Base-by-base conservation (phyloP, 805 yeast species). In the Lachancea dasiensis region DNA sequence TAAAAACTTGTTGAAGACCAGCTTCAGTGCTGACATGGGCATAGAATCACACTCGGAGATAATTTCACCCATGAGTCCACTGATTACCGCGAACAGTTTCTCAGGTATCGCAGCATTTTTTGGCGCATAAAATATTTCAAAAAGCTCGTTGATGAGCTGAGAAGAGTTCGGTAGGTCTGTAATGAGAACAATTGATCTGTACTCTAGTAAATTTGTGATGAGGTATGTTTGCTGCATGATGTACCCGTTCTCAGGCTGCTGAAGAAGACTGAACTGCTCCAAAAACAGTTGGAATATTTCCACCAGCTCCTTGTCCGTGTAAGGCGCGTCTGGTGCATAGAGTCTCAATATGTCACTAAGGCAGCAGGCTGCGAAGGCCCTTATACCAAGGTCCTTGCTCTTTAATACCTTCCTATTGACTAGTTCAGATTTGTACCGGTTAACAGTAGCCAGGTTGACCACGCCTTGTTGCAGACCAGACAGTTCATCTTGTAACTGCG, bases 311-410 rank as follows among this genome's bases (percentile, higher is more conserved):
- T 64, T 45, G 17, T 78, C 77, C 2, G 82, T 75, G 58, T 72
- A 87, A 3, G 97, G 96, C 5, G 95, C 95, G 54, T 87, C 85
- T 0, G 96, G 96, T 0, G 95, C 96, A 51, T 71, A 81, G 11
- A 89, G 58, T 41, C 95, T 67, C 28, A 87, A 60, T 7, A 89
- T 66, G 54, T 87, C 95, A 5, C 86, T 69, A 6, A 86, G 45
- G 45, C 92, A 79, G 51, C 94, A 81, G 6, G 92, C 78, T 1
- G 72, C 72, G 41, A 68, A 75, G 0, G 89, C 76, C 46, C 78
- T 81, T 6, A 87, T 77, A 4, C 90, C 92, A 3, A 56, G 41
- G 51, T 85, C 86, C 34, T 74, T 68, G 51, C 79, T 81, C 24
- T 63, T 65, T 2, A 82, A 43, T 10, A 85, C 61, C 48, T 81